Base-by-base conservation (phyloP, 106 monocot species). In the Platanthera zijinensis region DNA sequence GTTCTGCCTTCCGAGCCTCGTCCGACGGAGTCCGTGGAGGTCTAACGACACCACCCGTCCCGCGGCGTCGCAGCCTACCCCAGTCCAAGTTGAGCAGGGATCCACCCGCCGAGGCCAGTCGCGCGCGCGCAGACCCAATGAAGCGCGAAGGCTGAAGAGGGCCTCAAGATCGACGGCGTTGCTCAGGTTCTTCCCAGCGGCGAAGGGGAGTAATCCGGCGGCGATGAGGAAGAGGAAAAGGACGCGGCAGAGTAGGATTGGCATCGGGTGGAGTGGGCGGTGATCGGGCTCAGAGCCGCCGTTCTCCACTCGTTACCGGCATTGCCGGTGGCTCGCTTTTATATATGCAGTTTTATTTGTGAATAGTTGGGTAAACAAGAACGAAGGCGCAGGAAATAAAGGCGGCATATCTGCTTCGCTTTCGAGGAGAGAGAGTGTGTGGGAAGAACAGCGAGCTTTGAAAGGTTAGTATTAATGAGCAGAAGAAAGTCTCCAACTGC, bases 101-200 rank as follows among this genome's bases (percentile, higher is more conserved):
- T 96, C 90, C 13, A 84, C 11, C 25, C 75, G 76, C 13, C 86
- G 83, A 51, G 96, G 96, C 96, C 96, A 96, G 80, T 96, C 85
- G 19, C 88, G 81, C 0, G 90, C 81, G 11, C 96, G 90, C 63
- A 96, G 80, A 5, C 88, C 92, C 51, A 96, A 87, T 53, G 92
- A 85, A 77, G 83, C 73, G 0, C 95, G 90, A 32, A 96, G 90
- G 30, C 77, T 74, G 80, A 85, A 92, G 5, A 95, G 82, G 51
- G 82, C 95, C 0, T 48, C 62, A n/a, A 96, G 79, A 70, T 92
- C 95, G 21, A 79, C 61, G 10, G 48, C 70, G 12, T 88, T 90
- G 10, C 72, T 72, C 15, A 72, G 18, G 51, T 51, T 72, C 17
- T 51, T 32, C 19, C 72, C 72, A 7, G 72, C 51, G 51, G 72